Percentiles rank a stretch among this genome's conserved stretches.
Evolutionary conservation across 164 flowering plant species (phyloP).

Genomic region (Kalanchoe fedtschenkoi): DNA sequence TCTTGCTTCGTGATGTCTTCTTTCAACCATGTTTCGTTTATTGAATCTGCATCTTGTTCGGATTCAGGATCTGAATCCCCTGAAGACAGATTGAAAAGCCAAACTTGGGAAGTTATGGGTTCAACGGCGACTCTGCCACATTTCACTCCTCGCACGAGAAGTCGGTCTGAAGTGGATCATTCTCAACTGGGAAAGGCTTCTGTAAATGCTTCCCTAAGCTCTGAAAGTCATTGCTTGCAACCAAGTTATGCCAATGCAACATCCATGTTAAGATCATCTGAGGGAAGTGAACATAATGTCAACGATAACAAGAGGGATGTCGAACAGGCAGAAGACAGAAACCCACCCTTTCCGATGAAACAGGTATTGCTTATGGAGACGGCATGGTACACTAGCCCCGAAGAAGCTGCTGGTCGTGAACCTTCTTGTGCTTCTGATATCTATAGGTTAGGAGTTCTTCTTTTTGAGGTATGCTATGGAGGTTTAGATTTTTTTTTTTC

Average conservation of each 20-base stretch:
- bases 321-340: constrained; percentile 34
- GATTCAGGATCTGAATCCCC: constrained; percentile 75
- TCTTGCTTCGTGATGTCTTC: constrained; percentile 94
- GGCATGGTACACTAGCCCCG: constrained; percentile 93
- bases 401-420: constrained; percentile 57
- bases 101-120: constrained; percentile 22
- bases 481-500: neutral
- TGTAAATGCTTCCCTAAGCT: constrained; percentile 21
- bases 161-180: constrained; percentile 18
- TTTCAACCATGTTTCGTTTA: constrained; percentile 75
- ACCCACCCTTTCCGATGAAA: constrained; percentile 64
- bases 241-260: constrained; percentile 27
- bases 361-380: constrained; percentile 67
- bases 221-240: constrained; percentile 44
- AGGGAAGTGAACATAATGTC: constrained; percentile 21
- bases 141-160: constrained; percentile 17
- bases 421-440: constrained; percentile 78
- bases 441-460: constrained; percentile 80
- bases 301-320: constrained; percentile 16
- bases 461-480: constrained; percentile 64
- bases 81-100: constrained; percentile 39
- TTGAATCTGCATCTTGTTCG: constrained; percentile 90
- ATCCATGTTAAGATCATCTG: constrained; percentile 9
- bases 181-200: constrained; percentile 8
- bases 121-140: constrained; percentile 19